Evolutionary conservation across 495 filamentous ascomycete genomes (phyloP).

Genomic region (Neurospora hispaniola): DNA sequence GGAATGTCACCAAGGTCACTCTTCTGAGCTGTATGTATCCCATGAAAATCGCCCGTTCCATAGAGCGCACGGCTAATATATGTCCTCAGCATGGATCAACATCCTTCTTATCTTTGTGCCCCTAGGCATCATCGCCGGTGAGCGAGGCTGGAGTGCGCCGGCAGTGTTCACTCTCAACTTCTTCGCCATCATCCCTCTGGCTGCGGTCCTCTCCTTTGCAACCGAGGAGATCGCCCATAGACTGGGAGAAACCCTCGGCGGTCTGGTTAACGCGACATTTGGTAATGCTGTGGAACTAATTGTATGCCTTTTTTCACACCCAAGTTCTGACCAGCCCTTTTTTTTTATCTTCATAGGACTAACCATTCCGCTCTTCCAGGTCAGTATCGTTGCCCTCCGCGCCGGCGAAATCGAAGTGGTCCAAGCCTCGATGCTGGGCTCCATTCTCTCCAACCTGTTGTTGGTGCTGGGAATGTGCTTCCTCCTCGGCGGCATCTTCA

Average conservation of each 20-base stretch:
- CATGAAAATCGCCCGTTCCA: not conserved
- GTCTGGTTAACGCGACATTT: conserved; percentile 90
- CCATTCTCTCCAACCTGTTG: conserved; percentile 90
- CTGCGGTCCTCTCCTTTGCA: conserved; percentile 85
- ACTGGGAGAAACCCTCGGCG: conserved; percentile 83
- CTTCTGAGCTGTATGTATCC: conserved; percentile 43
- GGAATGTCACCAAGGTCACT: conserved; percentile 42
- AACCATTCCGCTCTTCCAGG: conserved; percentile 38
- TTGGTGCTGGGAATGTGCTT: conserved; percentile 97
- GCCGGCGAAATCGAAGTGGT: conserved; percentile 88
- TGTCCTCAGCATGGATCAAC: conserved; percentile 59
- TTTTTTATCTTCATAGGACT: conserved; percentile 8
- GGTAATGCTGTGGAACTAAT: conserved; percentile 98
- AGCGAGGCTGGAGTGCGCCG: conserved; percentile 59
- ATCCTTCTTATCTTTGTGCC: conserved; percentile 83
- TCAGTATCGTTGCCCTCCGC: conserved; percentile 83
- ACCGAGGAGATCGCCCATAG: conserved; percentile 83
- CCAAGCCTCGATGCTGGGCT: conserved; percentile 95
- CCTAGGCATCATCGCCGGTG: conserved; percentile 71
- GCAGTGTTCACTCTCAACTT: conserved; percentile 86
- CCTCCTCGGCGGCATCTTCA: conserved; percentile 68
- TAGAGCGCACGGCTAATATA: not conserved
- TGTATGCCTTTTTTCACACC: conserved; percentile 40
- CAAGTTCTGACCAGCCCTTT: conserved; percentile 10
- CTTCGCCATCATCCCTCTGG: conserved; percentile 88